These are phyloP conservation scores for Piromyces sp. DNA, from an alignment of 192 early-diverging fungal species.

Conservation along the genomic window DNA sequence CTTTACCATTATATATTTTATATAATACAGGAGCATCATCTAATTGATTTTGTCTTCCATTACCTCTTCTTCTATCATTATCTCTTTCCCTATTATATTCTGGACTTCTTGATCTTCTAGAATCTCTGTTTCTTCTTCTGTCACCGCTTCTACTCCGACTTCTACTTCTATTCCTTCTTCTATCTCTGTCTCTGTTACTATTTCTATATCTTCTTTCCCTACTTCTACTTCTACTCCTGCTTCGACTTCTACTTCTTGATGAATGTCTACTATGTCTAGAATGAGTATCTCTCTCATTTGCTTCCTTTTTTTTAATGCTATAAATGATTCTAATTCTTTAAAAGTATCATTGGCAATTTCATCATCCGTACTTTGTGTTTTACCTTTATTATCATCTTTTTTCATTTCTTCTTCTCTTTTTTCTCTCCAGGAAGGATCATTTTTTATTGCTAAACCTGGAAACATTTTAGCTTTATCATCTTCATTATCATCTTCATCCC, in stretches of 20 bases:
- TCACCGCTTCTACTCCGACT: constrained; percentile 2
- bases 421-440: constrained; percentile 19
- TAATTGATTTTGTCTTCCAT: constrained; percentile 6
- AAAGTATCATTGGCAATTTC: not conserved
- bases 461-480: constrained; percentile 48
- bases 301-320: constrained; percentile 17
- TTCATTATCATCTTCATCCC: constrained; percentile 1
- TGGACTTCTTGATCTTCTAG: not conserved
- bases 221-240: constrained; percentile 11
- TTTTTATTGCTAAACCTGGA: constrained; percentile 49
- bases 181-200: constrained; percentile 3
- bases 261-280: not conserved
- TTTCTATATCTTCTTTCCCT: constrained; percentile 12
- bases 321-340: constrained; percentile 35
- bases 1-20: constrained; percentile 77
- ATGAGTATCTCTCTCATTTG: not conserved
- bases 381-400: constrained; percentile 19
- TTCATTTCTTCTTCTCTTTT: constrained; percentile 22
- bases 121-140: constrained; percentile 4
- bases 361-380: not conserved
- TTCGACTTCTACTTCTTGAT: constrained; percentile 7
- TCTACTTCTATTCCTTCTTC: constrained; percentile 4
- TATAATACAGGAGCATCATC: constrained; percentile 73
- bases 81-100: not conserved
- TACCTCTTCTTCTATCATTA: constrained; percentile 1